Evolutionary conservation across 2,329 filamentous ascomycete genomes (phyloP).

Genomic region (Trichoderma simmonsii): DNA sequence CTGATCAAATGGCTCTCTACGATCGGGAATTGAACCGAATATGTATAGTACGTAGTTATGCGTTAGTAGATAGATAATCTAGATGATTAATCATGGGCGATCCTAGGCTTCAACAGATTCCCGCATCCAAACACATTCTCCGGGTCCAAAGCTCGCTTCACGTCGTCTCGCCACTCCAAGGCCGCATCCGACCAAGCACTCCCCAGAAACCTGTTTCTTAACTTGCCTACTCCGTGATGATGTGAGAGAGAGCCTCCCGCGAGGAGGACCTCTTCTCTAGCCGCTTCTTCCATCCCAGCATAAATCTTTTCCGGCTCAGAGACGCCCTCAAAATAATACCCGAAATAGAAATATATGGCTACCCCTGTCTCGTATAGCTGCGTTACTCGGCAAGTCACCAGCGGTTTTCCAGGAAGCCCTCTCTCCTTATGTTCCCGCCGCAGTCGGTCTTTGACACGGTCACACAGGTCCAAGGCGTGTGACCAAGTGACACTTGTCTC

Average conservation of each 20-base stretch:
- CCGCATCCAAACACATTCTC: neutral
- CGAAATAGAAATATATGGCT: neutral
- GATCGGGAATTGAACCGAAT: too few relatives aligned
- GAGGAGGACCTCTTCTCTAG: neutral
- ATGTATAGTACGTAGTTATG: too few relatives aligned
- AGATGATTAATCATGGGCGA: neutral
- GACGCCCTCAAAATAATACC: neutral
- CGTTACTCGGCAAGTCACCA: neutral
- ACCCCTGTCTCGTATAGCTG: neutral
- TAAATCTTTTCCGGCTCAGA: neutral
- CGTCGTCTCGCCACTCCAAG: neutral
- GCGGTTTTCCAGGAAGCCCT: neutral
- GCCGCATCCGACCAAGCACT: neutral
- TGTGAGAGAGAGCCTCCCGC: neutral
- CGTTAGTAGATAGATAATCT: neutral
- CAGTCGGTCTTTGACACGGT: neutral
- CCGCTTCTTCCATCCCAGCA: conserved; percentile 2
- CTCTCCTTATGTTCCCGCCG: neutral
- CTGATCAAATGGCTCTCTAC: too few relatives aligned
- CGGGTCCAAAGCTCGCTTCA: neutral
- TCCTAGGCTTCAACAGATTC: neutral
- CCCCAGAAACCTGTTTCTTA: neutral
- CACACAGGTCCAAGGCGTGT: neutral
- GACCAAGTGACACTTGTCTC: neutral
- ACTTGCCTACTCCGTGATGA: neutral